These are phyloP conservation scores for Ophiostoma quercus DNA, from an alignment of 2,329 filamentous ascomycete genomes.

Conservation along the genomic window DNA sequence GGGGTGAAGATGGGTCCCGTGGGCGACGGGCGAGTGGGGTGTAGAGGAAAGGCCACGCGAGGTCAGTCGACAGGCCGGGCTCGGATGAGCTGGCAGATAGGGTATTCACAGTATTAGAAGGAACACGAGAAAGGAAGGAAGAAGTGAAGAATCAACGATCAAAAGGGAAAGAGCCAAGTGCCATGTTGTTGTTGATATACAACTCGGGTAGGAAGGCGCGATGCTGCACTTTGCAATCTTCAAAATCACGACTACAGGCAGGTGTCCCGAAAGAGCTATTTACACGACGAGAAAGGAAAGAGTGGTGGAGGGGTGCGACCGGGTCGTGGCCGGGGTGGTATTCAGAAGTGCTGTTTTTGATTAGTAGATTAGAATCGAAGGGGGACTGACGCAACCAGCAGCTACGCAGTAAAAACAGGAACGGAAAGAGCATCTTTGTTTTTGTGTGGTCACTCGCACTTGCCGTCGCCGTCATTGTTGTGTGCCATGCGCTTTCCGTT, in stretches of 20 bases:
- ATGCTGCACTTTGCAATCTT: background rate
- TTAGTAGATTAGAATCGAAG: background rate
- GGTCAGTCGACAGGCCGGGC: slow-evolving; percentile 16
- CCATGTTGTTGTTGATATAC: background rate
- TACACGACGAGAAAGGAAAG: slow-evolving; percentile 23
- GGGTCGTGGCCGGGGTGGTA: background rate
- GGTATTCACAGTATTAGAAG: background rate
- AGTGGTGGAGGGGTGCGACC: slow-evolving; percentile 1
- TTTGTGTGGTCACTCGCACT: background rate
- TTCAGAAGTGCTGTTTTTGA: background rate
- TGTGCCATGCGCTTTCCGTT: background rate
- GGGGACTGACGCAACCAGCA: background rate
- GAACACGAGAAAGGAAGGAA: background rate
- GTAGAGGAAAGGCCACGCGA: slow-evolving; percentile 19
- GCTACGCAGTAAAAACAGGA: background rate
- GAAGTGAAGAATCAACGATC: background rate
- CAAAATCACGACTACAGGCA: background rate
- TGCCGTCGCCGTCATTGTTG: background rate
- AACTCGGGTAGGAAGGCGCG: background rate
- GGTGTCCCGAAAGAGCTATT: slow-evolving; percentile 16
- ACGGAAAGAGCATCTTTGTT: background rate
- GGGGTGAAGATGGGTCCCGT: slow-evolving; percentile 20
- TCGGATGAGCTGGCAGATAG: slow-evolving; percentile 19
- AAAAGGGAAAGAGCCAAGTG: background rate
- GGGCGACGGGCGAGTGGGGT: slow-evolving; percentile 20